Percentiles rank a stretch among this genome's conserved stretches.
Conservation (phyloP, 2,329 filamentous ascomycete genomes). For the Stagonosporopsis rhizophila region DNA sequence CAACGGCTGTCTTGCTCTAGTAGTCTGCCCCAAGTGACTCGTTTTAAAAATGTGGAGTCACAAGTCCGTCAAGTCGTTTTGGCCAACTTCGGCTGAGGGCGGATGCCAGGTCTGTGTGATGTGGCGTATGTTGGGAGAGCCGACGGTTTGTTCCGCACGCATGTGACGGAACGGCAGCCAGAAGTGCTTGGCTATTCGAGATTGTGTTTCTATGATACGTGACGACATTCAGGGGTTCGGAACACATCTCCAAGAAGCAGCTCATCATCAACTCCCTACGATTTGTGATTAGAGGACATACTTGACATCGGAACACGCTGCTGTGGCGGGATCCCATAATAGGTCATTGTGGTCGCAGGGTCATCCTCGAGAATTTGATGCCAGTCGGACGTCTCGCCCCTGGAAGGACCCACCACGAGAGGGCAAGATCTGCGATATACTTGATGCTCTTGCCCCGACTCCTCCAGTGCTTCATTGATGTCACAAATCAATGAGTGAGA, state of each 20-base stretch:
- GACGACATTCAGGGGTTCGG: neutral
- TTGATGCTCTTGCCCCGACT: neutral
- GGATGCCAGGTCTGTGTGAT: neutral
- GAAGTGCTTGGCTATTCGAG: neutral
- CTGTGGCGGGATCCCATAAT: neutral
- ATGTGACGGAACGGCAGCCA: neutral
- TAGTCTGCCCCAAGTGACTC: neutral
- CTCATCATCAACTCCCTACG: neutral
- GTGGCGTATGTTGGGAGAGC: neutral
- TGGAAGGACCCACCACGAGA: neutral
- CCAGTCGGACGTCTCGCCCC: neutral
- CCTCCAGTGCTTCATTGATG: constrained; percentile 1
- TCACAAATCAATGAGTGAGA: neutral
- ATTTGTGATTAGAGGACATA: neutral
- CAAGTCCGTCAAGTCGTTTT: neutral
- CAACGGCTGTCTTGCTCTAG: neutral
- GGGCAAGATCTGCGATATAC: neutral
- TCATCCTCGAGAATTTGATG: neutral
- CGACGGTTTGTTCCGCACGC: neutral
- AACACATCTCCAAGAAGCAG: constrained; percentile 7
- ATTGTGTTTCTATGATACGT: neutral
- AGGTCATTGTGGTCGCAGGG: neutral
- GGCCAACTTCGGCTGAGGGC: neutral
- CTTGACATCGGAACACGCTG: neutral
- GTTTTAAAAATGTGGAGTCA: neutral